Base-by-base conservation (phyloP, 306 rosid genomes). In the Hippophae gyantsensis region DNA sequence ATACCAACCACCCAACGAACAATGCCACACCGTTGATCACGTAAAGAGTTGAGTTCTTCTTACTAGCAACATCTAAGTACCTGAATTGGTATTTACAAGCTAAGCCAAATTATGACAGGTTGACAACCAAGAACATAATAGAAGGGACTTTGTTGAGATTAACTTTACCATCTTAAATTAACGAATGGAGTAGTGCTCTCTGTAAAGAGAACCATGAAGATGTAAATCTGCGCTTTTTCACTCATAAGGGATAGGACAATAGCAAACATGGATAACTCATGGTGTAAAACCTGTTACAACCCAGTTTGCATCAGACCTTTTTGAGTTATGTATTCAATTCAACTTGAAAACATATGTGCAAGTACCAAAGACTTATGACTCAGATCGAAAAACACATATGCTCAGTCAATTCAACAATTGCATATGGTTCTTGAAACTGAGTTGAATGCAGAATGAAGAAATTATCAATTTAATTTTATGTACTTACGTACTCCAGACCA, bases 1-100 rank as follows among this genome's bases (percentile, higher is more conserved):
- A 61, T 90, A 90, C 97, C 97, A 90, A 72, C 97, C 97, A 90
- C 76, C 97, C 95, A 7, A 87, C 66, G 84, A 90, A 90, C 81
- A 90, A 69, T 7, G 84, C 94, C 61, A 85, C 9, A 1, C 97
- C 97, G 75, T 87, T 90, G 78, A 57, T 69, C 49, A 79, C 45
- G 58, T 90, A 90, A 60, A 79, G 65, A 62, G 53, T 77, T 18
- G 95, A 84, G 81, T 57, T 74, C 81, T 87, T 90, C 69, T 43
- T 77, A 70, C 94, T 90, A 74, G 85, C 64, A 54, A 55, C 56
- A 60, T 90, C 95, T 85, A 90, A 74, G 76, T 90, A 74, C 95
- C 97, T 90, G 80, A 58, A 70, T 48, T 67, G 13, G 65, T 48
- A 66, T 61, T 65, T 10, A 44, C 64, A 43, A 48, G 68, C 66